A percentile compares a stretch with the other conserved stretches of the same genome.
Evolutionary conservation across 495 filamentous ascomycete species (phyloP).

Genomic region (Bryoglossum gracile): DNA sequence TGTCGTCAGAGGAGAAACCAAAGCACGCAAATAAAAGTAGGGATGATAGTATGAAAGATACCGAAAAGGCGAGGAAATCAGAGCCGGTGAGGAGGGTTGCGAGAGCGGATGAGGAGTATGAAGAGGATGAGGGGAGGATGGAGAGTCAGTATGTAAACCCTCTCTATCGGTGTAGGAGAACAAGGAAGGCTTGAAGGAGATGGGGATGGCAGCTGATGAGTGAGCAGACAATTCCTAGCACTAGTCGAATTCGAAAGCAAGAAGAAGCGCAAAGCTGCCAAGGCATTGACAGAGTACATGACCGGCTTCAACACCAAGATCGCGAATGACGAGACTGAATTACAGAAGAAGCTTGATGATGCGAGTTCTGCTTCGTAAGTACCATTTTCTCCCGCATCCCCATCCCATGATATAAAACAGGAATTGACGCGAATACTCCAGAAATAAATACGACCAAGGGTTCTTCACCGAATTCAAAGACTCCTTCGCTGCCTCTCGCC

Average conservation of each 20-base stretch:
- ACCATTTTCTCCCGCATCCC: no score
- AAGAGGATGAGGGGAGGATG: conserved; percentile 31
- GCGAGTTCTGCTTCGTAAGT: neutral
- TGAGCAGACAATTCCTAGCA: neutral
- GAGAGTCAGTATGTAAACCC: conserved; percentile 25
- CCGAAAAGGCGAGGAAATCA: conserved; percentile 7
- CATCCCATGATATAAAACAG: neutral
- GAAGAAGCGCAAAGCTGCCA: conserved; percentile 21
- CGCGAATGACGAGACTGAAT: conserved; percentile 10
- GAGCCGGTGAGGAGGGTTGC: conserved; percentile 13
- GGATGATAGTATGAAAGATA: conserved; percentile 21
- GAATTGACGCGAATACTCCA: neutral
- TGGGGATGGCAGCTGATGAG: neutral
- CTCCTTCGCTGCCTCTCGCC: conserved; percentile 8
- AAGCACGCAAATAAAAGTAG: conserved; percentile 10
- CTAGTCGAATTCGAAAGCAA: conserved; percentile 6
- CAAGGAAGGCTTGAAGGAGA: neutral
- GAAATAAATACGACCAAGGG: conserved; percentile 6
- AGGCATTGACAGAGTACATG: conserved; percentile 18
- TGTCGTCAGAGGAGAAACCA: conserved; percentile 6
- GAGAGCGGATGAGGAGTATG: conserved; percentile 32
- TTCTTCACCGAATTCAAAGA: conserved; percentile 14
- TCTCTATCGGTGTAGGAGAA: neutral
- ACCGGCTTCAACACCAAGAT: conserved; percentile 15
- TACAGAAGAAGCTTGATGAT: neutral